These are phyloP conservation scores for Diplotaxis tenuifolia DNA, from an alignment of 345 rosid species.

Conservation along the genomic window DNA sequence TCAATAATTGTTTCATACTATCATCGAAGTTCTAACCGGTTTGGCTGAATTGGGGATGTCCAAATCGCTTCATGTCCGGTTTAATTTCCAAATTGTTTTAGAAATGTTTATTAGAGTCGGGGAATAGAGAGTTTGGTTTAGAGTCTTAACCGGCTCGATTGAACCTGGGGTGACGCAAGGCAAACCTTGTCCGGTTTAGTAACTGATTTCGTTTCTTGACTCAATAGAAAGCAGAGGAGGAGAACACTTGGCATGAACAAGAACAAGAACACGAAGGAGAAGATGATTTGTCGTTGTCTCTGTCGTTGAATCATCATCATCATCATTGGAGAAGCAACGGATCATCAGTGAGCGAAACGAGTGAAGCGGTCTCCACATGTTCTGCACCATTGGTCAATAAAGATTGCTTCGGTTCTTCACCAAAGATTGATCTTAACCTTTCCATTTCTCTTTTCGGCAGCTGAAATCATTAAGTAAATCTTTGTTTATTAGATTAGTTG, in stretches of 20 bases:
- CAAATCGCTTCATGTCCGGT: background rate
- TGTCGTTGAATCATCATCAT: constrained; percentile 43
- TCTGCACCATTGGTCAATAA: constrained; percentile 36
- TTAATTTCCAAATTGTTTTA: background rate
- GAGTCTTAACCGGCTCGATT: background rate
- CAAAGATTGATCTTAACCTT: constrained; percentile 45
- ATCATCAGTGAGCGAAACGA: constrained; percentile 57
- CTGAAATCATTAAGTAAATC: background rate
- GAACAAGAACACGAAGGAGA: constrained; percentile 16
- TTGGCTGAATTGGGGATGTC: background rate
- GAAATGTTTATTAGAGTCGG: background rate
- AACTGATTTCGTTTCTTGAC: background rate
- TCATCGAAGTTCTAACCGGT: background rate
- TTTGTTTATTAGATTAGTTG: constrained; percentile 21
- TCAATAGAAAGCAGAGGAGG: constrained; percentile 38
- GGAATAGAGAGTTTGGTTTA: background rate
- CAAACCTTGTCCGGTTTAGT: background rate
- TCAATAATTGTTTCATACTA: background rate
- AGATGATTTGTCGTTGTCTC: constrained; percentile 55
- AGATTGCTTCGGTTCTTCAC: constrained; percentile 45
- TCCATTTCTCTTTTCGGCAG: constrained; percentile 74
- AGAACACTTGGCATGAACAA: constrained; percentile 21
- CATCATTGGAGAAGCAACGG: constrained; percentile 48
- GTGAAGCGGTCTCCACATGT: constrained; percentile 63
- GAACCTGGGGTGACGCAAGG: background rate